Base-by-base conservation (phyloP, 352 stramenopile species). In the Pythium diclinum region DNA sequence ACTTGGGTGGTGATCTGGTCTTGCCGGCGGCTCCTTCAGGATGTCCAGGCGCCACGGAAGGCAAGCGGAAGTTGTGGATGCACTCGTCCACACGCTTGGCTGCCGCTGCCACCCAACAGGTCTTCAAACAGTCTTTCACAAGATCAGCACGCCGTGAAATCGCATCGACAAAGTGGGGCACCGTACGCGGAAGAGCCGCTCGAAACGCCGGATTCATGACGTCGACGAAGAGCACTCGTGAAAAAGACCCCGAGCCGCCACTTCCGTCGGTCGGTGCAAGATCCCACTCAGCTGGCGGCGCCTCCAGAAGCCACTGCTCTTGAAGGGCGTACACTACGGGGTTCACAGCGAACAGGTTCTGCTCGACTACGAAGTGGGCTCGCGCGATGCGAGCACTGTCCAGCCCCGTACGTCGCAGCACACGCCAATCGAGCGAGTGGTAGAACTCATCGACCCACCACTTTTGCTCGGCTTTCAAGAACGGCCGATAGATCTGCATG, bases 371-470 rank as follows among this genome's bases (percentile, higher is more conserved):
- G 23, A 75, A 67, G 25, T 76, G 73, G 17, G 80, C 68, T 8
- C 77, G 25, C 9, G 80, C 75, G 34, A 88, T 67, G 36, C 76
- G 72, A 13, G 74, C 61, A 19, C 52, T 70, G 32, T 92, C 72
- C 8, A 98, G 65, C 2, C 82, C 84, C 3, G 92, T 97, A 40
- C 83, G 61, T 3, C 92, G 79, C 8, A 94, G 75, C 32, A 98
- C 78, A 13, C 79, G 67, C 91, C 91, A 98, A 33, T 78, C 74
- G 33, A 77, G 69, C 13, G 85, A 87, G 34, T 76, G 73, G 64
- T 96, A 92, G 25, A 58, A 65, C 30, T 88, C 81, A 51, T 94
- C 81, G 11, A 85, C 69, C 91, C 91, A 97, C 88, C 87, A 96
- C 56, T 90, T 88, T 25, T 95, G 81, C 64, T 89, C 76, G 0